Percentiles rank a stretch among this genome's conserved stretches.
phyloP scores from a whole-genome alignment of 2,329 filamentous ascomycete species.

The Ceratocystis destructans region DNA sequence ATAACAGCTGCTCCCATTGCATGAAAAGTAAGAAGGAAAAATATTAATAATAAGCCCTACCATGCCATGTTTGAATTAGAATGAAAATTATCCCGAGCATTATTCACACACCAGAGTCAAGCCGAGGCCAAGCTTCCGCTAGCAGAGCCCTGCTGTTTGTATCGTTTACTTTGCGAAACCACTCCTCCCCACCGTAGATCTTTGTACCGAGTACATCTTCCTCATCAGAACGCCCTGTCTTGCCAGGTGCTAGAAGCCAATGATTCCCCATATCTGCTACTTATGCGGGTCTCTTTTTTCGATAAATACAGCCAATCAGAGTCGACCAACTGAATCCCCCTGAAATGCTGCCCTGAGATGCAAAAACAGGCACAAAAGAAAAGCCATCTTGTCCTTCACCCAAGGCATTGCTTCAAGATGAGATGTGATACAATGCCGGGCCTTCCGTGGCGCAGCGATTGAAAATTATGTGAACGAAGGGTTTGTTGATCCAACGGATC shows the following conservation, averaged over 20 bases:
- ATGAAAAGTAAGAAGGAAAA: background rate
- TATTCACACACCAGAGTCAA: background rate
- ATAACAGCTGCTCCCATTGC: background rate
- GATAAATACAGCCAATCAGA: background rate
- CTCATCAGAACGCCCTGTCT: background rate
- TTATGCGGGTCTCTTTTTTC: background rate
- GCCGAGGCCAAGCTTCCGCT: background rate
- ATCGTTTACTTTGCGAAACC: background rate
- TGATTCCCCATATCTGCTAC: background rate
- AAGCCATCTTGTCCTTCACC: background rate
- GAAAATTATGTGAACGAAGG: background rate
- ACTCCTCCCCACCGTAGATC: too few species aligned
- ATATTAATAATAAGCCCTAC: too few species aligned
- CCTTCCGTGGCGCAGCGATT: background rate
- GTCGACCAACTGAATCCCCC: background rate
- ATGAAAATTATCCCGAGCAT: background rate
- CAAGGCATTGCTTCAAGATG: background rate
- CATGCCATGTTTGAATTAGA: background rate
- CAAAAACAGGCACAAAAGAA: background rate
- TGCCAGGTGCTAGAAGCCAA: background rate
- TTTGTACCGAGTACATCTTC: too few species aligned
- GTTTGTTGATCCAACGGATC: background rate
- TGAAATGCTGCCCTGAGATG: background rate
- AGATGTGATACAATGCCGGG: background rate
- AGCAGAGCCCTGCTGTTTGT: background rate